Evolutionary conservation across 2,329 filamentous ascomycete species (phyloP), one percentile per base, ranked within the genome.

Genomic region (Diaporthe citri): DNA sequence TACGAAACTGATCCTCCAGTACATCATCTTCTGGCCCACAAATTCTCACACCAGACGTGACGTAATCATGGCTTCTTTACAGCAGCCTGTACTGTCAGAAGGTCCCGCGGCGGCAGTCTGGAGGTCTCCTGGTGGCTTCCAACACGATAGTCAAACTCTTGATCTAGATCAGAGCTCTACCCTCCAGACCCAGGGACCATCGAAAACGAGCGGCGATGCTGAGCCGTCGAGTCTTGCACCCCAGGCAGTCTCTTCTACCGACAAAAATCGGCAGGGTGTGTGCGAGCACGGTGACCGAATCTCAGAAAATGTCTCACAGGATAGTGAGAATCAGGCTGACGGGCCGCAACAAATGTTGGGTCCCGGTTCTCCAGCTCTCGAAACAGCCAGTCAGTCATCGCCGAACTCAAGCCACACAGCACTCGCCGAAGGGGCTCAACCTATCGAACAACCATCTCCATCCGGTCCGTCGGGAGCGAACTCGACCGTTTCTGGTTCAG

Each of bases 361-460:
- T n/a, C n/a, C n/a, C n/a, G n/a, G n/a, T n/a, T n/a, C n/a, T n/a
- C n/a, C n/a, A n/a, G n/a, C n/a, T n/a, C n/a, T n/a, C n/a, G n/a
- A n/a, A n/a, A n/a, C n/a, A n/a, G n/a, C n/a, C n/a, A n/a, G n/a
- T n/a, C n/a, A n/a, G n/a, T n/a, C n/a, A n/a, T n/a, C n/a, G n/a
- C n/a, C n/a, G n/a, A n/a, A n/a, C n/a, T n/a, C n/a, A n/a, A n/a
- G n/a, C n/a, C n/a, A n/a, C n/a, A n/a, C n/a, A n/a, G n/a, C n/a
- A n/a, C n/a, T n/a, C n/a, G n/a, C n/a, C n/a, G n/a, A n/a, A n/a
- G n/a, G n/a, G n/a, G n/a, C n/a, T n/a, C n/a, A 22, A 36, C 12
- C 31, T 0, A n/a, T 3, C 13, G 2, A 57, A n/a, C 55, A 34
- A 6, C 0, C 1, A 36, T n/a, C 17, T 6, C 31, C 9, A n/a